Percentiles rank a stretch among this genome's conserved stretches.
Conservation (phyloP, 345 rosid species). For the Rhodamnia argentea region DNA sequence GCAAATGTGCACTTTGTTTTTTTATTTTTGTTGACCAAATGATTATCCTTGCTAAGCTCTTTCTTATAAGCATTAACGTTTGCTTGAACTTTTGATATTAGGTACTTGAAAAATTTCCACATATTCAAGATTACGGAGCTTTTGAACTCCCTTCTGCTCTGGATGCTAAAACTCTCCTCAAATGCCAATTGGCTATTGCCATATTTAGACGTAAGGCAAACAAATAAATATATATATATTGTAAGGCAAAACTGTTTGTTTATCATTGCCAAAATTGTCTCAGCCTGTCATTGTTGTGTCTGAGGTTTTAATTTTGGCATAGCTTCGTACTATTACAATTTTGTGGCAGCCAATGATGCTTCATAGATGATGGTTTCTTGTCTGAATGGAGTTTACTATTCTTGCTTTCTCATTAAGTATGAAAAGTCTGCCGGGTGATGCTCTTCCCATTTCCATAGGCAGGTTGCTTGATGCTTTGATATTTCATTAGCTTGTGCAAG, state of each 20-base stretch:
- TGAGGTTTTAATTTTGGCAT: not conserved
- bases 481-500: not conserved
- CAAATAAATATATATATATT: not conserved
- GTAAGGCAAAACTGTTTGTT: not conserved
- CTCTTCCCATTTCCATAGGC: not conserved
- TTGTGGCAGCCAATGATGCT: not conserved
- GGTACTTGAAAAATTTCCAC: conserved; percentile 83
- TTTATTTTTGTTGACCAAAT: not conserved
- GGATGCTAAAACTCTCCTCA: conserved; percentile 48
- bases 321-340: not conserved
- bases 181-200: conserved; percentile 73
- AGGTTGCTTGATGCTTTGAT: not conserved
- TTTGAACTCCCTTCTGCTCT: conserved; percentile 45
- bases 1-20: conserved; percentile 17
- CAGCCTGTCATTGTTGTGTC: not conserved
- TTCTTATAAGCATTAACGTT: not conserved
- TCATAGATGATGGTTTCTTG: not conserved
- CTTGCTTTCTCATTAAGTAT: not conserved
- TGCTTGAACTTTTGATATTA: conserved; percentile 7
- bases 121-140: conserved; percentile 51
- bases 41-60: not conserved
- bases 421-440: not conserved
- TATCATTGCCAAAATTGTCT: not conserved
- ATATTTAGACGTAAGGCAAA: conserved; percentile 38
- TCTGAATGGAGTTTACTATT: not conserved